Percentiles rank a stretch among this genome's conserved stretches.
Evolutionary conservation across 331 rosid genomes (phyloP).

Genomic region (Pyrus hybrid): DNA sequence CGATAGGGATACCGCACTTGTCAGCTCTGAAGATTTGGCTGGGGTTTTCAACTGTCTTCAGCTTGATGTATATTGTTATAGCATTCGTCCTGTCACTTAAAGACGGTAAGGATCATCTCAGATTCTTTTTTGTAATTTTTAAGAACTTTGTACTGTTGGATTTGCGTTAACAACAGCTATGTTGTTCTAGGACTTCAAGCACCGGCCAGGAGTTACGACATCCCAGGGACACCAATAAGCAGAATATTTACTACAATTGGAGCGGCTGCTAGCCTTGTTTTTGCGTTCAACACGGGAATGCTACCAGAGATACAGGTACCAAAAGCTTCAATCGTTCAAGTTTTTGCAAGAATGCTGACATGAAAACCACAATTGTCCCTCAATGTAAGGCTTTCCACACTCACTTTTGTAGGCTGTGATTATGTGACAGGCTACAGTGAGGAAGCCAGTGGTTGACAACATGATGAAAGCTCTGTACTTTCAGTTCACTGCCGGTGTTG

Average conservation of each 20-base stretch:
- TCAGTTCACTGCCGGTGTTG: slow-evolving; percentile 79
- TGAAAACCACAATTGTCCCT: not conserved
- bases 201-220: slow-evolving; percentile 62
- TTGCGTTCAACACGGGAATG: slow-evolving; percentile 94
- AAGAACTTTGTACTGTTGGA: not conserved
- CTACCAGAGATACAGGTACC: slow-evolving; percentile 96
- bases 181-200: slow-evolving; percentile 51
- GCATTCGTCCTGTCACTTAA: slow-evolving; percentile 52
- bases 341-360: not conserved
- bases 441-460: slow-evolving; percentile 83
- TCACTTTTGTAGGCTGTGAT: not conserved
- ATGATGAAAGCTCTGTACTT: slow-evolving; percentile 86
- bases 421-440: slow-evolving; percentile 70
- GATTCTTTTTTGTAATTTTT: no score
- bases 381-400: not conserved
- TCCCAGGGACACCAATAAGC: slow-evolving; percentile 55
- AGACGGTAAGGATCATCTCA: slow-evolving; percentile 54
- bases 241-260: slow-evolving; percentile 81
- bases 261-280: slow-evolving; percentile 90
- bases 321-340: not conserved
- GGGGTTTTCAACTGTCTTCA: slow-evolving; percentile 76
- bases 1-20: slow-evolving; percentile 82
- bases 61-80: slow-evolving; percentile 48
- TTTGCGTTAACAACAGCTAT: not conserved
- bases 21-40: slow-evolving; percentile 91